phyloP scores from a whole-genome alignment of 202 grass and related monocot species.

The Schoenoplectus tabernaemontani region DNA sequence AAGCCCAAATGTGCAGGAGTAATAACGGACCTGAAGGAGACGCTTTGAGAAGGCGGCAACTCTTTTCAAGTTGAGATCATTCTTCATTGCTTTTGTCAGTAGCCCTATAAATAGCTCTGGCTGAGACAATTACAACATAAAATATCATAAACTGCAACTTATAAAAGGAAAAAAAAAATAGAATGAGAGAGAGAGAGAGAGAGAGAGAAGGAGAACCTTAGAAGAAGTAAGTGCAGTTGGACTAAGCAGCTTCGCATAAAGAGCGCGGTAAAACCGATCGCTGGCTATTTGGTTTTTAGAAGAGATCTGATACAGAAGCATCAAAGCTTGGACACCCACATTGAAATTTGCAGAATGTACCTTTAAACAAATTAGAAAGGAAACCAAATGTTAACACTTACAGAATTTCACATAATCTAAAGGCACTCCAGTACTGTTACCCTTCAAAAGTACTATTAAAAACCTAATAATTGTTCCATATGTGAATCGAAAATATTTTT shows the following conservation, averaged over 20 bases:
- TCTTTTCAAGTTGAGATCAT: slow-evolving; percentile 89
- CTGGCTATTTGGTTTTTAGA: slow-evolving; percentile 90
- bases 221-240: slow-evolving; percentile 77
- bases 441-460: not conserved
- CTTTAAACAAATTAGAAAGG: slow-evolving; percentile 38
- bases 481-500: slow-evolving; percentile 17
- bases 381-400: not conserved
- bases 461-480: not conserved
- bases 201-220: slow-evolving; percentile 45
- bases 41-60: slow-evolving; percentile 85
- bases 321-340: slow-evolving; percentile 90
- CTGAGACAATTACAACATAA: slow-evolving; percentile 33
- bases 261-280: slow-evolving; percentile 86
- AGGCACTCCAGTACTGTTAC: not conserved
- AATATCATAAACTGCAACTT: slow-evolving; percentile 8
- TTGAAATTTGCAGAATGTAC: slow-evolving; percentile 96
- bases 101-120: slow-evolving; percentile 94
- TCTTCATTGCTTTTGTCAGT: slow-evolving; percentile 93
- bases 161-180: slow-evolving; percentile 16
- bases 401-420: not conserved
- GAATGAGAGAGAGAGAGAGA: slow-evolving; percentile 7
- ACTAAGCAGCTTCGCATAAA: slow-evolving; percentile 87
- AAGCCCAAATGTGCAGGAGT: not conserved
- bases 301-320: slow-evolving; percentile 93
- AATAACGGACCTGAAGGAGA: slow-evolving; percentile 58